Evolutionary conservation across 495 filamentous ascomycete species (phyloP).

Genomic region (Aspergillus diversus): DNA sequence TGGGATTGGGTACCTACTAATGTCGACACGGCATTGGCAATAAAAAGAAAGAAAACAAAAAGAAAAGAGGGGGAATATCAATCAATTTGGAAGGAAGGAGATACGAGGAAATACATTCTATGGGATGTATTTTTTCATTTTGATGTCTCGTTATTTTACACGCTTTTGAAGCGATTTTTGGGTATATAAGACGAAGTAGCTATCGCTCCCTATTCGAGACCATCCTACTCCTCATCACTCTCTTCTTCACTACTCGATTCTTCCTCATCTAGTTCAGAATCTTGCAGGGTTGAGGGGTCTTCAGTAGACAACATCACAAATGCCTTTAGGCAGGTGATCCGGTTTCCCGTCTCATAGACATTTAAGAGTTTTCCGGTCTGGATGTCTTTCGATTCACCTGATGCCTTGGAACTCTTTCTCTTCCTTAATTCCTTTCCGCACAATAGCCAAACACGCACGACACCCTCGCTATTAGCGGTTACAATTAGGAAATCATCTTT

Average conservation of each 20-base stretch:
- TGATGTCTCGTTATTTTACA: slow-evolving; percentile 15
- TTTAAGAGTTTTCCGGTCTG: slow-evolving; percentile 75
- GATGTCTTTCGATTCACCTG: slow-evolving; percentile 26
- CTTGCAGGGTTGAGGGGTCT: slow-evolving; percentile 37
- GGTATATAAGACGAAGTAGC: slow-evolving; percentile 22
- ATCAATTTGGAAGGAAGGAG: background rate
- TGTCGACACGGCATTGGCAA: no score
- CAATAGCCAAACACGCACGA: slow-evolving; percentile 74
- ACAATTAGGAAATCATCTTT: slow-evolving; percentile 60
- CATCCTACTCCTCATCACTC: slow-evolving; percentile 36
- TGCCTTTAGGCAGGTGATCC: slow-evolving; percentile 85
- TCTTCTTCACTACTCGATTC: slow-evolving; percentile 23
- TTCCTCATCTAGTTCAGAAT: slow-evolving; percentile 34
- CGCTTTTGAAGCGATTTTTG: slow-evolving; percentile 9
- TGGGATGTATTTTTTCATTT: background rate
- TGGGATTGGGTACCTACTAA: background rate
- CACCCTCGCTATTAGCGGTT: slow-evolving; percentile 81
- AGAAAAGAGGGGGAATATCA: no score
- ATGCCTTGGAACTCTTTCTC: slow-evolving; percentile 26
- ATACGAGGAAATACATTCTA: background rate
- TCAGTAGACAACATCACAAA: slow-evolving; percentile 73
- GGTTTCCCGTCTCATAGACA: slow-evolving; percentile 80
- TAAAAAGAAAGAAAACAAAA: no score
- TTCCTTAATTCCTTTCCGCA: slow-evolving; percentile 33
- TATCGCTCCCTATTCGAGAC: background rate